Evolutionary conservation across 2,329 filamentous ascomycete genomes (phyloP).

Genomic region (Talaromyces marneffei): DNA sequence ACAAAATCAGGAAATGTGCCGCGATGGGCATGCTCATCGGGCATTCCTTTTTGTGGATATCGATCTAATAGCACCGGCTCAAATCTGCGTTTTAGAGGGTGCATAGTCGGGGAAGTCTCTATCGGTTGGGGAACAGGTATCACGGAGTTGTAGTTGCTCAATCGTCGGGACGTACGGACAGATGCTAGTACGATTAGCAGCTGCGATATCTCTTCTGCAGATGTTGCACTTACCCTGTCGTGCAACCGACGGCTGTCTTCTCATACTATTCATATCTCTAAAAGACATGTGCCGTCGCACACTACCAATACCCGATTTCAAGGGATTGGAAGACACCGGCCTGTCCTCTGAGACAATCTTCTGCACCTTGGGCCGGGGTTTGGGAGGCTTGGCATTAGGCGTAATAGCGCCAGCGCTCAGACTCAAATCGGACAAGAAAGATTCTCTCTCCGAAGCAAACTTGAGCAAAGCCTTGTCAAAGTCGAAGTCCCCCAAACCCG

Average conservation of each 20-base stretch:
- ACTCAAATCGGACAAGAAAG: constrained; percentile 85
- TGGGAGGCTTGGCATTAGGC: constrained; percentile 63
- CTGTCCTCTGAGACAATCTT: constrained; percentile 72
- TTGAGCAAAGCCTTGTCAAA: constrained; percentile 91
- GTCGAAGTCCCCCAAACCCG: constrained; percentile 64
- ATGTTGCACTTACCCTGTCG: constrained; percentile 54
- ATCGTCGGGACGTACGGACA: constrained; percentile 72
- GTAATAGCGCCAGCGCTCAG: constrained; percentile 79
- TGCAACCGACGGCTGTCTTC: constrained; percentile 71
- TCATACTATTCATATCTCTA: constrained; percentile 89
- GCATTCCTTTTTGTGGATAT: constrained; percentile 77
- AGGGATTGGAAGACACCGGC: constrained; percentile 37
- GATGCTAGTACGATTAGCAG: constrained; percentile 46
- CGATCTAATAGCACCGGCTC: constrained; percentile 94
- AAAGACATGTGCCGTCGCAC: constrained; percentile 89
- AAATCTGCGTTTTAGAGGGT: constrained; percentile 87
- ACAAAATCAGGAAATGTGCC: constrained; percentile 94
- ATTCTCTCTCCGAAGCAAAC: constrained; percentile 91
- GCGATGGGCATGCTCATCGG: constrained; percentile 72
- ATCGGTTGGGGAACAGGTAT: constrained; percentile 90
- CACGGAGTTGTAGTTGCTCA: constrained; percentile 98
- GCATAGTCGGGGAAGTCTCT: constrained; percentile 85
- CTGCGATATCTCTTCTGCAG: constrained; percentile 18
- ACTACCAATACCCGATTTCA: constrained; percentile 67
- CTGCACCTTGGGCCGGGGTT: constrained; percentile 62